Base-by-base conservation (phyloP, 2,329 filamentous ascomycete species). In the Septoria linicola region DNA sequence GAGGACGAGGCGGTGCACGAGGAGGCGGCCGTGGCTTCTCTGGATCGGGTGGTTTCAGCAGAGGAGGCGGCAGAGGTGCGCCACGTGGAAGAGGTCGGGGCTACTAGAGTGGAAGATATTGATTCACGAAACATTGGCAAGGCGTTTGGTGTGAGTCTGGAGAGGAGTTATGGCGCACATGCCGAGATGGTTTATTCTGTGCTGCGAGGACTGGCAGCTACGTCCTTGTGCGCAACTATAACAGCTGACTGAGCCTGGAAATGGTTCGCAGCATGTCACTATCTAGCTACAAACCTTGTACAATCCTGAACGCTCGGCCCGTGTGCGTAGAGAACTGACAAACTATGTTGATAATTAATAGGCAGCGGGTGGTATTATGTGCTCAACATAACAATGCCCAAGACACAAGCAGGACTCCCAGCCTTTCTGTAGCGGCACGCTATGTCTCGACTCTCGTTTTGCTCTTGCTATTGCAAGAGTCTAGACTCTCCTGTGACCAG, bases 41-140 rank as follows among this genome's bases (percentile, higher is more conserved):
- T 41, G 51, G 51, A 5, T 49, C 44, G 41, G 51, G 54, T 17
- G 54, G 50, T 23, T 56, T 56, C 45, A 53, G 53, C 45, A 35
- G 50, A 40, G 41, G 54, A 16, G 51, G 49, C 25, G 43, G 61
- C 42, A 47, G 61, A 34, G 66, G 65, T 17, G 59, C 63, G 25
- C 63, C 63, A 13, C 59, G 65, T 52, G 64, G 51, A 69, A 67
- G 47, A 62, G 68, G 41, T 68, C 69, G 53, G 76, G 71, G 47
- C 31, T 65, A 57, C 49, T 62, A 61, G 57, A 53, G 17, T 11
- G 23, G 37, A 51, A 36, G 39, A 41, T 32, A 41, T 37, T 19
- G 19, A 42, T 27, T 41, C 31, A 51, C 45, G 51, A 57, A 42
- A 46, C 44, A 53, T 46, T 50, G 53, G 53, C 53, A 45, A 57